phyloP scores from a whole-genome alignment of 2,329 filamentous ascomycete species.

The Ophiostoma ulmi region DNA sequence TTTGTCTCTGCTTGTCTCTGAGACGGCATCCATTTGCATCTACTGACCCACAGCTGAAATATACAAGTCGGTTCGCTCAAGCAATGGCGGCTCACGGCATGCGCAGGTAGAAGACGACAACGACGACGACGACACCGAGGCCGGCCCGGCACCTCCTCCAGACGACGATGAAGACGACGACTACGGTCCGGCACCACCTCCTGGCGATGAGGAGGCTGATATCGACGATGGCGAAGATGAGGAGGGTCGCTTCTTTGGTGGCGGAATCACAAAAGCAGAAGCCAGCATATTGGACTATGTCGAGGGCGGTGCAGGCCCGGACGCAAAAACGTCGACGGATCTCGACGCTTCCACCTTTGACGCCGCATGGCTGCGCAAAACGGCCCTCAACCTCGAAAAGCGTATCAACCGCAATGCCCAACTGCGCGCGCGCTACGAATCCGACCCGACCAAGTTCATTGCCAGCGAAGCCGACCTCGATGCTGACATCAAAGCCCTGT shows the following conservation, averaged over 20 bases:
- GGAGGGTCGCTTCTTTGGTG: slow-evolving; percentile 92
- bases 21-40: neutral
- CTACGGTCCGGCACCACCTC: slow-evolving; percentile 43
- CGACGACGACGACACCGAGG: slow-evolving; percentile 44
- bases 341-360: slow-evolving; percentile 69
- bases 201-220: slow-evolving; percentile 38
- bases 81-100: slow-evolving; percentile 39
- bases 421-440: slow-evolving; percentile 77
- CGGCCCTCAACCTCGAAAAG: slow-evolving; percentile 80
- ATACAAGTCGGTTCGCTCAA: slow-evolving; percentile 55
- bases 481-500: slow-evolving; percentile 77
- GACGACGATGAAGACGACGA: slow-evolving; percentile 45
- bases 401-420: slow-evolving; percentile 88
- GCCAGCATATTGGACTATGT: slow-evolving; percentile 83
- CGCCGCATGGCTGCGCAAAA: slow-evolving; percentile 72
- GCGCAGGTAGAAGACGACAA: slow-evolving; percentile 44
- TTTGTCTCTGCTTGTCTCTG: neutral
- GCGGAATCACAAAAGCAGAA: slow-evolving; percentile 77
- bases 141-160: slow-evolving; percentile 47
- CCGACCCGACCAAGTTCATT: slow-evolving; percentile 77
- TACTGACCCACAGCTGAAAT: slow-evolving; percentile 46
- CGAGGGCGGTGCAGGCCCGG: slow-evolving; percentile 51
- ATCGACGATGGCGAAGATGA: slow-evolving; percentile 62
- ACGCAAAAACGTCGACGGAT: slow-evolving; percentile 40
- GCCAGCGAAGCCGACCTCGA: slow-evolving; percentile 83